Evolutionary conservation across 306 rosid genomes (phyloP), one percentile per base, ranked within the genome.

Genomic region (Morella rubra): DNA sequence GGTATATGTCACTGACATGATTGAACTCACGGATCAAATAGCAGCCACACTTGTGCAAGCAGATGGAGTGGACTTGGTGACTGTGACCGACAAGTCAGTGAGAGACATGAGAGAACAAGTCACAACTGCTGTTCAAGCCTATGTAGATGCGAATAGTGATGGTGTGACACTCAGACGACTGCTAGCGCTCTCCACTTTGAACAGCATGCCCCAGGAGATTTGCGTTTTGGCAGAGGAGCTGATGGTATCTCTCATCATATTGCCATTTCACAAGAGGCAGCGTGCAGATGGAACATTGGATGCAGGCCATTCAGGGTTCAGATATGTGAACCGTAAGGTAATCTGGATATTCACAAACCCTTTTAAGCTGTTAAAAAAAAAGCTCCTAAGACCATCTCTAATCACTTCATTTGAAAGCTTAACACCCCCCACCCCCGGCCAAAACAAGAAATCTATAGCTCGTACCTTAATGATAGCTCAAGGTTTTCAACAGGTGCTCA

Each of bases 301-400:
- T 69, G 69, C 72, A 3, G 96, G 93, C 69, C 83, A 88, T 72
- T 61, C 85, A 22, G 89, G 93, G 11, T 95, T 95, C 83, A 84
- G 97, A 84, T 85, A 87, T 44, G 97, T 95, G 22, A 92, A 92
- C 74, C 84, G 92, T 44, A 95, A 92, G 97, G 97, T 95, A 88
- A 15, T 44, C 71, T 45, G 6, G 4, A 59, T 72, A 50, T 14
- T 68, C 19, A 40, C 42, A 44, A 37, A 20, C 52, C 47, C 53
- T n/a, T 49, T 19, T 11, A 54, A 41, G 4, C 10, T 14, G 14
- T 5, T 27, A 27, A 50, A 53, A n/a, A 7, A 55, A 16, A 56
- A 8, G 27, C 24, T 56, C 62, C 24, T 4, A 56, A 19, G 3
- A 12, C 52, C 52, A 49, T 49, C 16, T 49, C 64, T 58, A 22